Evolutionary conservation across 23 red algal species (phyloP).

Genomic region (Agarophyton chilense): DNA sequence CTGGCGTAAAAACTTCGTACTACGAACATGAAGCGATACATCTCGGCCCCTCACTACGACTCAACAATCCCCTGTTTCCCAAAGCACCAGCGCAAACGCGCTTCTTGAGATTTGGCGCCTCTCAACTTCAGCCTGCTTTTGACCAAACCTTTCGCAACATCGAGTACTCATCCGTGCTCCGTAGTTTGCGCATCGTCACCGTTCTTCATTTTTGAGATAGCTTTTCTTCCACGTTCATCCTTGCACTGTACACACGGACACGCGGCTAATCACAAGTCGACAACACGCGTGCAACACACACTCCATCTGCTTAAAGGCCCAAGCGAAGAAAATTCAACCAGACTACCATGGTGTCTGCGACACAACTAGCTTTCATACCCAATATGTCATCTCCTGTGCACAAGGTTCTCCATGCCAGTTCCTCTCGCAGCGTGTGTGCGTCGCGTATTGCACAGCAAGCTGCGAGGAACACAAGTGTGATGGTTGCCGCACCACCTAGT

Average conservation of each 20-base stretch:
- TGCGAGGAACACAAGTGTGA: not conserved
- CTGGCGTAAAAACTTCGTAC: no score
- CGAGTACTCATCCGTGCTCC: no score
- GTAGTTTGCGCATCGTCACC: no score
- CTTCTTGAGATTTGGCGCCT: no score
- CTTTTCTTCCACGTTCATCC: not conserved
- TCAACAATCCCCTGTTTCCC: no score
- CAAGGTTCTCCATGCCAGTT: slow-evolving; percentile 19
- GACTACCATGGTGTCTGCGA: not conserved
- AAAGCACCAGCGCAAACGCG: no score
- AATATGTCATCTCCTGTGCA: slow-evolving; percentile 4
- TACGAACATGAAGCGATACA: no score
- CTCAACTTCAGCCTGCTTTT: no score
- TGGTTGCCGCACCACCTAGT: slow-evolving; percentile 1
- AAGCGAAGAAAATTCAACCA: not conserved
- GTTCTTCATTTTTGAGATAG: no score
- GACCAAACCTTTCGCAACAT: no score
- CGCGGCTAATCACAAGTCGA: not conserved
- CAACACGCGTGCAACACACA: not conserved
- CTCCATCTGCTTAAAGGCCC: not conserved
- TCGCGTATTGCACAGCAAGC: slow-evolving; percentile 20
- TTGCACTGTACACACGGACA: not conserved
- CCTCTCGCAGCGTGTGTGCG: slow-evolving; percentile 27
- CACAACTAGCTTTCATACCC: not conserved
- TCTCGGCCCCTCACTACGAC: no score